phyloP scores from a whole-genome alignment of 73 alveolate genomes.

The Paramecium primaurelia region DNA sequence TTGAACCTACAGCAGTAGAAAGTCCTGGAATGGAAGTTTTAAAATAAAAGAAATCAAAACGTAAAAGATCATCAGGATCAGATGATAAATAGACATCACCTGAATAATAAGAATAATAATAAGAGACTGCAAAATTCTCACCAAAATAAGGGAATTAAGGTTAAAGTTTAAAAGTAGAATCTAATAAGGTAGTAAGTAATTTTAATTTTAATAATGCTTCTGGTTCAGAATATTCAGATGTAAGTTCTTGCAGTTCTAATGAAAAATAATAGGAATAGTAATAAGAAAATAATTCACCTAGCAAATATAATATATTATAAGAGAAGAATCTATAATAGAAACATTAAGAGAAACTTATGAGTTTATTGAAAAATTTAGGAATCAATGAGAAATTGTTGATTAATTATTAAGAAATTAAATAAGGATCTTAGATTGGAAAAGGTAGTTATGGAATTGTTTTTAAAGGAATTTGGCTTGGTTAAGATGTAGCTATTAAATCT shows the following conservation, averaged over 20 bases:
- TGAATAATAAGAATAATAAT: background rate
- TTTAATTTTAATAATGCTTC: background rate
- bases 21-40: background rate
- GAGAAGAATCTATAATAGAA: background rate
- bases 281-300: background rate
- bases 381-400: conserved; percentile 52
- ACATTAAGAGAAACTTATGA: background rate
- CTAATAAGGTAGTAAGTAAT: background rate
- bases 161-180: background rate
- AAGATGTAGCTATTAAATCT: conserved; percentile 84
- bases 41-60: background rate
- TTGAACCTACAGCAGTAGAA: background rate
- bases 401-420: conserved; percentile 3
- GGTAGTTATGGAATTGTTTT: conserved; percentile 86
- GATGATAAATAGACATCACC: background rate
- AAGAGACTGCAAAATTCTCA: background rate
- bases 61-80: background rate
- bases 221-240: background rate
- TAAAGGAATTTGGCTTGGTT: conserved; percentile 88
- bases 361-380: conserved; percentile 33
- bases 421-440: conserved; percentile 70
- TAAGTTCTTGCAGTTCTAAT: background rate
- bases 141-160: background rate
- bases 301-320: background rate
- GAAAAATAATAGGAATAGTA: background rate